phyloP scores from a whole-genome alignment of 2,329 filamentous ascomycete species.

The Trichoderma sp. region DNA sequence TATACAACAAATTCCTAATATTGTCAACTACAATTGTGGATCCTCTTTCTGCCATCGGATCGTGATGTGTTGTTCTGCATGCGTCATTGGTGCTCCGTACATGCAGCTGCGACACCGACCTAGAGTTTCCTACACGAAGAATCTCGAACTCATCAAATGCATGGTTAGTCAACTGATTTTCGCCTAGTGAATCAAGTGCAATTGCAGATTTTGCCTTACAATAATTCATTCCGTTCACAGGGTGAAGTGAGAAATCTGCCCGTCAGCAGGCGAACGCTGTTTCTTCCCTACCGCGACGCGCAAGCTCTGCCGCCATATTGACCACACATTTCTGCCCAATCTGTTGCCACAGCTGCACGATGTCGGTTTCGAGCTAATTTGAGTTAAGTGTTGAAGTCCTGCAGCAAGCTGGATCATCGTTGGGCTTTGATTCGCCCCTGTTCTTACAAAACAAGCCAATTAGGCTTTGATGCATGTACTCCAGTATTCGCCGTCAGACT shows the following conservation, averaged over 20 bases:
- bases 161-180: neutral
- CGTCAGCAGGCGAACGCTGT: neutral
- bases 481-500: neutral
- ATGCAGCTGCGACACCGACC: neutral
- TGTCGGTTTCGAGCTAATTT: neutral
- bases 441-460: neutral
- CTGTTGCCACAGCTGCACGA: neutral
- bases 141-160: neutral
- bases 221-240: neutral
- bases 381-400: neutral
- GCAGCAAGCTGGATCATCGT: neutral
- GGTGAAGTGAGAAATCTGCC: neutral
- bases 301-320: neutral
- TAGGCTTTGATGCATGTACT: neutral
- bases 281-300: neutral
- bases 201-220: neutral
- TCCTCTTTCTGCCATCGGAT: neutral
- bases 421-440: neutral
- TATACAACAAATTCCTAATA: neutral
- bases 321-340: neutral
- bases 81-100: neutral
- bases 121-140: neutral
- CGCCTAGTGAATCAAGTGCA: neutral
- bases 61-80: neutral
- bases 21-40: neutral